Evolutionary conservation across 768 basidiomycete species (phyloP).

Genomic region (Kwoniella bestiolae): DNA sequence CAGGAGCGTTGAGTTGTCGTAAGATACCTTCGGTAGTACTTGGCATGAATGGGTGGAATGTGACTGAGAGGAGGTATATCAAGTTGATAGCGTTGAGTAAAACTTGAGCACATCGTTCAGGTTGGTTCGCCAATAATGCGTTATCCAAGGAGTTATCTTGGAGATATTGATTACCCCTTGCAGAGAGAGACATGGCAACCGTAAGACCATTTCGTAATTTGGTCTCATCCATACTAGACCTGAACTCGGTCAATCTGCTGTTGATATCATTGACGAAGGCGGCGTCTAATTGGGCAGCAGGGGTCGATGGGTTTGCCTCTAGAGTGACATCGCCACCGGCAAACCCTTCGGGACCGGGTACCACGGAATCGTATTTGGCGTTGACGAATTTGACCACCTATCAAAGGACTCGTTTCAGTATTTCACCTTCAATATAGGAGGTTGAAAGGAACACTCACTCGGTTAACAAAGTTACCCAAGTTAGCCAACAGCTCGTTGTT

Average conservation of each 20-base stretch:
- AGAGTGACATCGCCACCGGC: conserved; percentile 69
- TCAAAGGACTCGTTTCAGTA: background rate
- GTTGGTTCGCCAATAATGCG: conserved; percentile 77
- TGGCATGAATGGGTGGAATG: conserved; percentile 97
- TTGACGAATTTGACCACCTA: conserved; percentile 81
- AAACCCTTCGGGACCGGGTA: conserved; percentile 77
- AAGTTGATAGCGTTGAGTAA: conserved; percentile 87
- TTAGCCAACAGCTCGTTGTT: conserved; percentile 94
- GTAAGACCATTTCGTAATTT: conserved; percentile 87
- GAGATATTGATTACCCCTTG: conserved; percentile 89
- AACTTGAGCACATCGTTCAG: conserved; percentile 85
- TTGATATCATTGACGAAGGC: conserved; percentile 80
- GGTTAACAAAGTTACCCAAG: conserved; percentile 98
- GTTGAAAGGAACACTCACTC: conserved; percentile 58
- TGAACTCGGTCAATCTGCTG: conserved; percentile 74
- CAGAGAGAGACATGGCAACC: conserved; percentile 85
- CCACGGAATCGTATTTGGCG: conserved; percentile 75
- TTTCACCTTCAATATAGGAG: background rate
- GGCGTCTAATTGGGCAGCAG: conserved; percentile 63
- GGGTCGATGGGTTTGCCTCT: conserved; percentile 62
- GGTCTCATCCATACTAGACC: conserved; percentile 84
- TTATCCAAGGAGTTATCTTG: conserved; percentile 90
- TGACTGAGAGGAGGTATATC: conserved; percentile 83
- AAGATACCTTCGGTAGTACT: conserved; percentile 80
- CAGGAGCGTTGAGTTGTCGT: conserved; percentile 83